Percentiles rank a stretch among this genome's conserved stretches.
These are phyloP conservation scores for Lactarius psammicola DNA, from an alignment of 768 basidiomycete species.

Conservation along the genomic window DNA sequence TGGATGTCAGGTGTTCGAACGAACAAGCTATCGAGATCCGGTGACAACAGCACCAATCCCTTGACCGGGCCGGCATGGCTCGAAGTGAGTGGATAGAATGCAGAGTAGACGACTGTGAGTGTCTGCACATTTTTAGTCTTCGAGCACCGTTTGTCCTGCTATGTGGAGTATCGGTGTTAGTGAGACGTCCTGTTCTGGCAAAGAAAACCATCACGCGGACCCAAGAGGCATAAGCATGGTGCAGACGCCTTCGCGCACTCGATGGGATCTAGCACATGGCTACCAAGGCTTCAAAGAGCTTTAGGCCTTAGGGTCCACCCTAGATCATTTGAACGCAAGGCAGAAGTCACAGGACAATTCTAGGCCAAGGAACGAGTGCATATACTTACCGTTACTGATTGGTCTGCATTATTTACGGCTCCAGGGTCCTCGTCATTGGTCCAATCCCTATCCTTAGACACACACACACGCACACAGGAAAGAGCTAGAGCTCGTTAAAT, in stretches of 20 bases:
- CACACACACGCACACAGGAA: background rate
- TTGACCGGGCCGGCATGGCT: background rate
- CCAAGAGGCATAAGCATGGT: background rate
- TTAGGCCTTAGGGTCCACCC: background rate
- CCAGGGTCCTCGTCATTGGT: background rate
- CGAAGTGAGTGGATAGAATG: background rate
- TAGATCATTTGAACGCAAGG: background rate
- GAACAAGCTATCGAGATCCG: no score
- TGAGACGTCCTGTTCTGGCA: background rate
- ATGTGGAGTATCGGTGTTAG: background rate
- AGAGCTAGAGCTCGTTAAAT: background rate
- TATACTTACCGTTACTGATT: background rate
- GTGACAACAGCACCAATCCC: background rate
- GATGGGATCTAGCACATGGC: background rate
- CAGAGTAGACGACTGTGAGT: background rate
- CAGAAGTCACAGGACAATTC: background rate
- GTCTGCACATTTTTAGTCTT: background rate
- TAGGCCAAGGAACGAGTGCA: background rate
- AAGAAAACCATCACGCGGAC: background rate
- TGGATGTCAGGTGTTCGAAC: background rate
- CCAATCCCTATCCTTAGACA: background rate
- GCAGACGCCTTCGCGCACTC: background rate
- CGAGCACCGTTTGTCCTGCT: background rate
- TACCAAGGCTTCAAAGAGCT: background rate
- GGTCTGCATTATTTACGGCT: background rate